Conservation (phyloP, 177 flowering plant species). For the Vitis hybrid region DNA sequence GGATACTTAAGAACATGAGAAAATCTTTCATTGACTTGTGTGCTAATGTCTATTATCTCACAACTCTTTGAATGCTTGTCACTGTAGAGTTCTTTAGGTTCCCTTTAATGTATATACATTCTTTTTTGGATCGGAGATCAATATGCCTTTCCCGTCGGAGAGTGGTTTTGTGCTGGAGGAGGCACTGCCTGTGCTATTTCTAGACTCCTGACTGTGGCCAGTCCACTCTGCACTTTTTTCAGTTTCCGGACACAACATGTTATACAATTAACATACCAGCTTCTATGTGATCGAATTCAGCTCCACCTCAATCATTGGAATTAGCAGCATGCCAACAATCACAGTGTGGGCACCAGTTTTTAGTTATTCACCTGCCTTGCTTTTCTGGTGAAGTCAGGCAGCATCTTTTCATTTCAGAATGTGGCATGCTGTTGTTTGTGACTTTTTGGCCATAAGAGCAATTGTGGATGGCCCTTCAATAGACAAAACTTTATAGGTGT, state of each 20-base stretch:
- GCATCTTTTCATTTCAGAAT: background rate
- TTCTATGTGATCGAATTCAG: background rate
- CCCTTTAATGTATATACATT: no score
- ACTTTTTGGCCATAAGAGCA: background rate
- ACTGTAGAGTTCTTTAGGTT: no score
- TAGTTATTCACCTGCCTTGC: background rate
- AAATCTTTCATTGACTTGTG: no score
- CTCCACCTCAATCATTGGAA: background rate
- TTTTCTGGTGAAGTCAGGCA: background rate
- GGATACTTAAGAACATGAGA: no score
- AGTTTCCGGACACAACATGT: background rate
- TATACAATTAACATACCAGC: background rate
- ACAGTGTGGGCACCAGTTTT: no score
- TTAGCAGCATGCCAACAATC: background rate
- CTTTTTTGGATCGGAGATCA: no score
- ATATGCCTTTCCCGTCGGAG: no score
- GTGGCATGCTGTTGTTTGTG: background rate
- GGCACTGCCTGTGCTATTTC: slow-evolving; percentile 33
- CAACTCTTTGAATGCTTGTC: no score
- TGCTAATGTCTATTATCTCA: no score
- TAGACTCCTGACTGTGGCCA: slow-evolving; percentile 25
- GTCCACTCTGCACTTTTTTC: slow-evolving; percentile 19
- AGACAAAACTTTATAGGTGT: no score
- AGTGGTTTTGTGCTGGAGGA: slow-evolving; percentile 29
- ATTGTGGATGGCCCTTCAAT: background rate